Conservation (phyloP, 1,139 yeast genomes). For the Suhomyces ambrosiae region DNA sequence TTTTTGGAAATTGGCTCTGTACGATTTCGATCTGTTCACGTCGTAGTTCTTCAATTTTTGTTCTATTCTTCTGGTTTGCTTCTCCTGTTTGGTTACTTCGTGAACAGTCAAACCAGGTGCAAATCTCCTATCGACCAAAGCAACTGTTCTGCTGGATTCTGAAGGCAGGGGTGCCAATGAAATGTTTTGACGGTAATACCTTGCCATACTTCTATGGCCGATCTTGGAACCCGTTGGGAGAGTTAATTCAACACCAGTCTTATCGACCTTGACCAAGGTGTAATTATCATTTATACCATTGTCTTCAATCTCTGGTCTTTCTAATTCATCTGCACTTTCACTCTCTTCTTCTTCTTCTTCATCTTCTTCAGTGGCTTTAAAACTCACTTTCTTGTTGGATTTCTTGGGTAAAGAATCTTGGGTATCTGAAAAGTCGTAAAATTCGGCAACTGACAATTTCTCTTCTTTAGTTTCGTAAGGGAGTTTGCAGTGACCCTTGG, state of each 20-base stretch:
- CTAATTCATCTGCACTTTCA: constrained; percentile 31
- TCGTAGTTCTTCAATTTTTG: constrained; percentile 27
- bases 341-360: constrained; percentile 18
- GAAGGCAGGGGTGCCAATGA: constrained; percentile 26
- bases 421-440: constrained; percentile 42
- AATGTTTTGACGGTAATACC: constrained; percentile 45
- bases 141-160: constrained; percentile 39
- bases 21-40: constrained; percentile 30
- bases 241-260: constrained; percentile 42
- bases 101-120: constrained; percentile 41
- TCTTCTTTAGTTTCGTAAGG: constrained; percentile 56
- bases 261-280: constrained; percentile 39
- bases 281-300: constrained; percentile 29
- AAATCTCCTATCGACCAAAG: constrained; percentile 42
- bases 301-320: constrained; percentile 15
- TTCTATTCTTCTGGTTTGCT: constrained; percentile 30
- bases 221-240: constrained; percentile 53
- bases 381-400: constrained; percentile 23
- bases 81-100: constrained; percentile 39
- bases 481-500: constrained; percentile 57
- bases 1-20: constrained; percentile 36
- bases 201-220: constrained; percentile 51
- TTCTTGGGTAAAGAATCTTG: constrained; percentile 18
- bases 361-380: constrained; percentile 10
- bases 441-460: constrained; percentile 39